Conservation (phyloP, 2,329 filamentous ascomycete species). For the Monosporascus sp. region DNA sequence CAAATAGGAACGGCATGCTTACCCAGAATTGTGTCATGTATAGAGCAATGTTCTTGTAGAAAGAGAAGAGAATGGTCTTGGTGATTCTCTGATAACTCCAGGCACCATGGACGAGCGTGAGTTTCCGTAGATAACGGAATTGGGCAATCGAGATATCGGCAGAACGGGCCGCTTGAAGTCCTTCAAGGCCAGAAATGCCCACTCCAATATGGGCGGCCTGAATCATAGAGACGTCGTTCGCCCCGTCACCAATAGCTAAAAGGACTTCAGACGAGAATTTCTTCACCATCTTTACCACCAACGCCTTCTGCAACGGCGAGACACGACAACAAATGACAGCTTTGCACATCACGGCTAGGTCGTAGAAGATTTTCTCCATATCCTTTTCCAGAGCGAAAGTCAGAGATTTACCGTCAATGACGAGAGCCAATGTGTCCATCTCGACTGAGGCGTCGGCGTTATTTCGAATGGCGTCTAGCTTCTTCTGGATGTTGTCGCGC, state of each 20-base stretch:
- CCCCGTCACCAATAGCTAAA: constrained; percentile 92
- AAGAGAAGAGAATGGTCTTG: constrained; percentile 96
- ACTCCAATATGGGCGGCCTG: constrained; percentile 97
- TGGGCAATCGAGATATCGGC: constrained; percentile 95
- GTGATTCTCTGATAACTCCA: constrained; percentile 98
- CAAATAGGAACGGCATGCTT: constrained; percentile 31
- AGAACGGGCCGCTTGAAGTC: constrained; percentile 90
- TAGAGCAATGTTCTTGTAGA: constrained; percentile 98
- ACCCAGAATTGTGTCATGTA: constrained; percentile 99
- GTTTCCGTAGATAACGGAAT: constrained; percentile 89
- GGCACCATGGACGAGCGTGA: constrained; percentile 88
- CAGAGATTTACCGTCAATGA: constrained; percentile 95
- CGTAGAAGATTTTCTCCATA: constrained; percentile 86
- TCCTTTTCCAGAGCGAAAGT: constrained; percentile 92
- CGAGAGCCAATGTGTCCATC: constrained; percentile 78
- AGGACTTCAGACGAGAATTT: constrained; percentile 85
- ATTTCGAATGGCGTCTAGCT: constrained; percentile 81
- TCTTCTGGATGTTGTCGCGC: constrained; percentile 85
- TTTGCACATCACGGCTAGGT: constrained; percentile 92
- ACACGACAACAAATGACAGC: constrained; percentile 99
- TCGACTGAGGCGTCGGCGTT: constrained; percentile 74
- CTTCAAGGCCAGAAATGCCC: constrained; percentile 94
- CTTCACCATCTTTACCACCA: constrained; percentile 98
- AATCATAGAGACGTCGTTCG: constrained; percentile 99
- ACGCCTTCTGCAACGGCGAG: constrained; percentile 90